Percentiles rank a stretch among this genome's conserved stretches.
These are phyloP conservation scores for Plasmodium gonderi DNA, from an alignment of 169 alveolate genomes.

Conservation along the genomic window DNA sequence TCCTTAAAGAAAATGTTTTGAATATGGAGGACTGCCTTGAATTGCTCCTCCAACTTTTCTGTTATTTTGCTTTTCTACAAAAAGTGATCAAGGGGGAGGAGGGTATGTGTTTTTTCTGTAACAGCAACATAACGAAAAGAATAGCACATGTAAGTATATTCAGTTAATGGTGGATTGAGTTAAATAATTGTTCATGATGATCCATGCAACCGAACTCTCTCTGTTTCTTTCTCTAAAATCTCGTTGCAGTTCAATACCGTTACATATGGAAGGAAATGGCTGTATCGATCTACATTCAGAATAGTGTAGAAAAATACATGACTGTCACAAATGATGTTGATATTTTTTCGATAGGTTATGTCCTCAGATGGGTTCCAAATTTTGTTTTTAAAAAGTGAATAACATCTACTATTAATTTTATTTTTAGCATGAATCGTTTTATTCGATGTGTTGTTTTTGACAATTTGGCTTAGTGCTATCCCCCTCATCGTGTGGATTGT, in stretches of 20 bases:
- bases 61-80: slow-evolving; percentile 64
- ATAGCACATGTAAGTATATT: not conserved
- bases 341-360: slow-evolving; percentile 22
- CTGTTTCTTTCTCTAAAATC: too few relatives aligned
- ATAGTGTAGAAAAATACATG: slow-evolving; percentile 52
- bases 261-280: slow-evolving; percentile 44
- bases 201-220: too few relatives aligned
- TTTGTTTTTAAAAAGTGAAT: slow-evolving; percentile 9
- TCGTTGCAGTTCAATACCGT: slow-evolving; percentile 5
- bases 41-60: slow-evolving; percentile 6
- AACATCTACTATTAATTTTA: not conserved
- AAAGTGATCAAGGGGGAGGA: not conserved
- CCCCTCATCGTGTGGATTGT: not conserved
- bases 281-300: slow-evolving; percentile 53
- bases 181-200: too few relatives aligned
- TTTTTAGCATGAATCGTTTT: not conserved
- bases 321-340: slow-evolving; percentile 26
- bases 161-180: too few relatives aligned
- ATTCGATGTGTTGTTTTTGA: not conserved
- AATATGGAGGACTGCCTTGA: slow-evolving; percentile 42
- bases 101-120: not conserved
- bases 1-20: slow-evolving; percentile 52
- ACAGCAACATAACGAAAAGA: not conserved
- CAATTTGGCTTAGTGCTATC: not conserved
- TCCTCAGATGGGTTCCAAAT: slow-evolving; percentile 13